phyloP scores from a whole-genome alignment of 2,329 filamentous ascomycete genomes.

The Coniochaeta hoffmannii region DNA sequence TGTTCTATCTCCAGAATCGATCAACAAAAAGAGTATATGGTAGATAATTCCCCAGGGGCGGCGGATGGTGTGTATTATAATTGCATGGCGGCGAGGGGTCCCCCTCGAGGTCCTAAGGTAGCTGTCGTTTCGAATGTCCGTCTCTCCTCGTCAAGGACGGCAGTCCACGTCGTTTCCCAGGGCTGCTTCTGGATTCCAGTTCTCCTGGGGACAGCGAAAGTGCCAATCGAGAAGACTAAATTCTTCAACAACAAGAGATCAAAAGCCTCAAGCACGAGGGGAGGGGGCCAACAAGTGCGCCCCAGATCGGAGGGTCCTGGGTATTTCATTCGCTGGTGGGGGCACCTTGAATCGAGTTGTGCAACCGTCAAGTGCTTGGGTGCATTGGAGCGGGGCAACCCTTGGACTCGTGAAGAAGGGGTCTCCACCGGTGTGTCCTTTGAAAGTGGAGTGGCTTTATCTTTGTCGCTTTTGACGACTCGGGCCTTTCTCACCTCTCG shows the following conservation, averaged over 20 bases:
- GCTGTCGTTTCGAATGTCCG: not conserved
- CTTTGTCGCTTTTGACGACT: too few species aligned
- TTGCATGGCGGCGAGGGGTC: not conserved
- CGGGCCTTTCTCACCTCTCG: too few species aligned
- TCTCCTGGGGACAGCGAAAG: not conserved
- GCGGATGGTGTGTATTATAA: not conserved
- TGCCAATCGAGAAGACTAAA: not conserved
- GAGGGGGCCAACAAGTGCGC: not conserved
- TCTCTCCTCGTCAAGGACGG: not conserved
- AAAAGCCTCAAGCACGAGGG: not conserved
- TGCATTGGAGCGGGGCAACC: not conserved
- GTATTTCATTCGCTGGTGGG: slow-evolving; percentile 2
- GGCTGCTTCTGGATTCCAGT: not conserved
- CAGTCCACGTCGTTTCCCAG: not conserved
- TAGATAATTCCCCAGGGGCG: not conserved
- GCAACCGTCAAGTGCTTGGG: not conserved
- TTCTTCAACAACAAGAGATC: not conserved
- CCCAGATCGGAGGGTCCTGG: not conserved
- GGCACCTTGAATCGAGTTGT: not conserved
- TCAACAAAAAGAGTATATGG: not conserved
- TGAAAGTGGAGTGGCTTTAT: not conserved
- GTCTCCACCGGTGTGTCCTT: not conserved
- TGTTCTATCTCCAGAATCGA: not conserved
- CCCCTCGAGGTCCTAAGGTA: not conserved
- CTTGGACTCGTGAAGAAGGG: not conserved